Base-by-base conservation (phyloP, 2,329 filamentous ascomycete genomes). In the Neophaeococcomyces aloes region DNA sequence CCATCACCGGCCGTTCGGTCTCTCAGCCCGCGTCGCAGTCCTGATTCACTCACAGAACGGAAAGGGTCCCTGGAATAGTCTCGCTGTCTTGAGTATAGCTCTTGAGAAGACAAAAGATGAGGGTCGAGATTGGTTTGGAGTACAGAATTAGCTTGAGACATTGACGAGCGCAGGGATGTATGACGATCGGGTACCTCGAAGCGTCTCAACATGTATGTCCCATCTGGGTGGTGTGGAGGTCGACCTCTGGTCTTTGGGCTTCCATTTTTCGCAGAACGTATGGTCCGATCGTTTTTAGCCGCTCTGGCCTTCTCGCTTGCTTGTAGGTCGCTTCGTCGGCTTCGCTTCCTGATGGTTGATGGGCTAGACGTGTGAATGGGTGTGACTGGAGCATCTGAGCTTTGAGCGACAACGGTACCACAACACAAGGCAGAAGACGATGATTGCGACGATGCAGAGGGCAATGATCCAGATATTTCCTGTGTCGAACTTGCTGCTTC, bases 21-120 rank as follows among this genome's bases (percentile, higher is more conserved):
- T 19, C 51, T 48, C 5, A 44, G 47, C 17, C 46, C 31, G 2
- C 45, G 29, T 10, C 47, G 46, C 7, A 48, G 43, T 32, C 53
- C 55, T 29, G 51, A 60, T 51, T 53, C 56, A 32, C 61, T 58
- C 18, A 57, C 59, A n/a, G 65, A 62, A 40, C 68, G 62, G 53
- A 81, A 79, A 11, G 75, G 74, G 55, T 79, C 71, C 31, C 64
- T 59, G 35, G 58, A 64, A 17, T 60, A 61, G 31, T 65, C 63
- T 25, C 64, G 64, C 38, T 63, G 59, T 17, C 71, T 65, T 10
- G 66, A 49, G 13, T 70, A 50, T 42, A 60, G 70, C 48, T 78
- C 72, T 40, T 65, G 61, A 13, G 60, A 42, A 29, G 36, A 41
- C 13, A 55, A 48, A 21, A 42, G 38, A 11, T 42, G 31, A n/a